Evolutionary conservation across 176 grass and related monocot species (phyloP), one percentile per base, ranked within the genome.

Genomic region (Aegilops tauschii): DNA sequence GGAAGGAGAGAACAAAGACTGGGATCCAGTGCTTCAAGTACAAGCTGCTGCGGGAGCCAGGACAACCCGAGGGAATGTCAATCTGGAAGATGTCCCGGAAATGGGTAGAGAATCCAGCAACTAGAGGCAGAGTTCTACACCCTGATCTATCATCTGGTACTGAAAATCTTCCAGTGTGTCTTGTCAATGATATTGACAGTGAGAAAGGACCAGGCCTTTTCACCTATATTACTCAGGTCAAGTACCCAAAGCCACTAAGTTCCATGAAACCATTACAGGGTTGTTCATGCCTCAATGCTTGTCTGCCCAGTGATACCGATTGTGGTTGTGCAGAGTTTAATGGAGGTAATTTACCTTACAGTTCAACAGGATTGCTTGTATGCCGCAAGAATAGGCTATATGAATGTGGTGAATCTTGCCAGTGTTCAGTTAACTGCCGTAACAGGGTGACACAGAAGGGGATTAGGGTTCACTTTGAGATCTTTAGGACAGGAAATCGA

Each of bases 1-100:
- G 96, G 96, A 94, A 86, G 66, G 96, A 95, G 68, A 98, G 73
- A 86, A 77, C 86, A 52, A 98, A 92, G 45, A 20, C 47, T 72
- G 95, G 96, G 12, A 91, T 86, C 82, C 78, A 67, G 73, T 88
- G 92, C 73, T 98, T 98, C 47, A 98, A 98, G 87, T 98, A 98
- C 84, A 95, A 92, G 75, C 75, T 98, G 82, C 84, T 91, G 85
- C 65, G 96, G 72, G 93, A 94, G 30, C 88, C 89, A 45, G 91
- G 90, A n/a, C 96, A 98, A 47, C 84, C 88, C 66, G 90, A 91
- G 91, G 96, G 90, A 80, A 76, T 89, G 77, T 82, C 90, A 32
- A 63, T 92, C 40, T 95, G 93, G 93, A 95, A 95, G 71, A 91
- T 34, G 90, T 63, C 92, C n/a, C 93, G 93, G 87, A 92, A 83